Conservation (phyloP, 805 yeast species). For the Candida patagonica region DNA sequence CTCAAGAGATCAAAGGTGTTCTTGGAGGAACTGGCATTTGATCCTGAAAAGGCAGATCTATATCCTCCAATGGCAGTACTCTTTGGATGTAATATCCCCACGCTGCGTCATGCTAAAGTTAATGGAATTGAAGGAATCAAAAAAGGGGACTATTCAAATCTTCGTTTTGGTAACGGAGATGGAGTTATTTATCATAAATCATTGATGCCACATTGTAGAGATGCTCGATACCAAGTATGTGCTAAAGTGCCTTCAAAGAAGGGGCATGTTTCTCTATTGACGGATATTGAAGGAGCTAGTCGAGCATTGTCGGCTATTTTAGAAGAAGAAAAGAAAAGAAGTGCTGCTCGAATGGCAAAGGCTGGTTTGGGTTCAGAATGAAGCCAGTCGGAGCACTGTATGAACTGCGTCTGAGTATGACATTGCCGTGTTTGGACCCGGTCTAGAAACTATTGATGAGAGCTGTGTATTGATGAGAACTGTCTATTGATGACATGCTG, state of each 20-base stretch:
- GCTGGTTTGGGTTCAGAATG: too few species aligned
- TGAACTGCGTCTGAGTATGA: too few species aligned
- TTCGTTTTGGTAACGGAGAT: slow-evolving; percentile 84
- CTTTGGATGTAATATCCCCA: slow-evolving; percentile 75
- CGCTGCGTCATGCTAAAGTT: slow-evolving; percentile 74
- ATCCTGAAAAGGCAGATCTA: slow-evolving; percentile 33
- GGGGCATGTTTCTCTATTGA: slow-evolving; percentile 76
- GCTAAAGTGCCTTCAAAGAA: slow-evolving; percentile 53
- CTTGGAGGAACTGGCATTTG: slow-evolving; percentile 45
- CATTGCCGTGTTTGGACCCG: too few species aligned
- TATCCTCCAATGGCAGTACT: slow-evolving; percentile 83
- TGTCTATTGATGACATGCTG: too few species aligned
- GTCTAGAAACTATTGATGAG: too few species aligned
- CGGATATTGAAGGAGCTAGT: slow-evolving; percentile 65
- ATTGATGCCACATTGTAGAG: slow-evolving; percentile 69
- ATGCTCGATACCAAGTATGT: slow-evolving; percentile 47
- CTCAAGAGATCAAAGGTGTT: slow-evolving; percentile 51
- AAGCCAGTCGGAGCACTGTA: too few species aligned
- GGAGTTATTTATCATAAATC: slow-evolving; percentile 82
- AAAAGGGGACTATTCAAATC: slow-evolving; percentile 64
- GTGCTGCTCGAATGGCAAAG: too few species aligned
- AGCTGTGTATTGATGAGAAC: too few species aligned
- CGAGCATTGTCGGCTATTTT: slow-evolving; percentile 57
- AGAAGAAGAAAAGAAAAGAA: slow-evolving; percentile 29
- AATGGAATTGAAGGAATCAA: slow-evolving; percentile 50